Percentiles rank a stretch among this genome's conserved stretches.
These are phyloP conservation scores for Pleurotus sapidus DNA, from an alignment of 768 basidiomycete species.

Conservation along the genomic window DNA sequence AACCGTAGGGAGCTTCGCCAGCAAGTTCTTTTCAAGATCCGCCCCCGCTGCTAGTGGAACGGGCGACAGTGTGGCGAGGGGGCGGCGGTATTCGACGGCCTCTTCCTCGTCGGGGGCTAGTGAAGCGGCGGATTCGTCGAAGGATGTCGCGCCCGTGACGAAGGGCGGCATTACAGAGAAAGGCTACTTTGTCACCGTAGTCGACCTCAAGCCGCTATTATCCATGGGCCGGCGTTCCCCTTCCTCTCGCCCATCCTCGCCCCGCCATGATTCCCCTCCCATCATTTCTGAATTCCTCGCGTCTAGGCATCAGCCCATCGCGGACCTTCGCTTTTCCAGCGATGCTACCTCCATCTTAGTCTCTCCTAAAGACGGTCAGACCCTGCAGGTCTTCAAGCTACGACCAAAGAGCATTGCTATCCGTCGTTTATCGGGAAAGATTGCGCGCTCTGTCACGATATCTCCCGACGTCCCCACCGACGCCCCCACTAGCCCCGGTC, in stretches of 20 bases:
- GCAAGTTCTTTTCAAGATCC: slow-evolving; percentile 58
- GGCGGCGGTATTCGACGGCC: slow-evolving; percentile 20
- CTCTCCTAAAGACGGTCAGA: slow-evolving; percentile 53
- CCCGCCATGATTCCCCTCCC: slow-evolving; percentile 14
- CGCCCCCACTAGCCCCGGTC: background rate
- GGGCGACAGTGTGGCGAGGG: slow-evolving; percentile 9
- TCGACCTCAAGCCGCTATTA: slow-evolving; percentile 45
- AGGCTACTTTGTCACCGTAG: slow-evolving; percentile 49
- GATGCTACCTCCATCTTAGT: slow-evolving; percentile 55
- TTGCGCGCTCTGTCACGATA: background rate
- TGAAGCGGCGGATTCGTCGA: slow-evolving; percentile 3
- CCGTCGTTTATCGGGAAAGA: slow-evolving; percentile 1
- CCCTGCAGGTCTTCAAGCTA: slow-evolving; percentile 44
- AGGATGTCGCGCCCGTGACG: slow-evolving; percentile 14
- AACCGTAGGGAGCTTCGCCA: slow-evolving; percentile 22
- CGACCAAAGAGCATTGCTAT: slow-evolving; percentile 18
- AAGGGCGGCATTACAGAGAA: slow-evolving; percentile 19
- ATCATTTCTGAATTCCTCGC: slow-evolving; percentile 47
- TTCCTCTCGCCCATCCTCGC: background rate
- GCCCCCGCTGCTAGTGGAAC: slow-evolving; percentile 43
- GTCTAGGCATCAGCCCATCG: slow-evolving; percentile 44
- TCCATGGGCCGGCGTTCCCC: background rate
- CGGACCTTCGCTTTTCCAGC: slow-evolving; percentile 43
- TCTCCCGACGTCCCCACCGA: background rate
- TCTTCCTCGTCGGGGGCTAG: slow-evolving; percentile 7